Evolutionary conservation across 1,284 basidiomycete genomes (phyloP).

Genomic region (Tilletia caries): DNA sequence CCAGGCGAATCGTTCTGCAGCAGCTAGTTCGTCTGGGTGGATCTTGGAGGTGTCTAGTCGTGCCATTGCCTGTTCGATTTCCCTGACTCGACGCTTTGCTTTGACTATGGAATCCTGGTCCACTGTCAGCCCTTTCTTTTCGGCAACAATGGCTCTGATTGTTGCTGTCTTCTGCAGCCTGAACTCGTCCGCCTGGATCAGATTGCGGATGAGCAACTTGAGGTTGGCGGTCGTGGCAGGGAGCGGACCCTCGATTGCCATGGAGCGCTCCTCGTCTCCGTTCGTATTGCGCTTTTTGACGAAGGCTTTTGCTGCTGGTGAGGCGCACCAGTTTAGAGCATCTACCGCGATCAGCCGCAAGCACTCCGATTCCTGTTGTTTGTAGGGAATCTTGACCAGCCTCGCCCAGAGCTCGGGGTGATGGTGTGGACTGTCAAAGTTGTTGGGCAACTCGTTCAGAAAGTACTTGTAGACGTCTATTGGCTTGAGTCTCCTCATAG

Average conservation of each 20-base stretch:
- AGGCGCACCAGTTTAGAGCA: neutral
- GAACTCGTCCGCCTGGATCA: neutral
- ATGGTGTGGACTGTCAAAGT: neutral
- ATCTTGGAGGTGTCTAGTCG: no score
- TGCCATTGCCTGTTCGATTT: neutral
- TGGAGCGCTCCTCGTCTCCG: neutral
- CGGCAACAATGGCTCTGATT: neutral
- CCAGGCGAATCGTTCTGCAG: neutral
- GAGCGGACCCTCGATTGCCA: neutral
- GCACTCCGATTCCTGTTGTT: neutral
- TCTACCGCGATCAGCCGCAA: neutral
- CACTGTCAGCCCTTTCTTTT: neutral
- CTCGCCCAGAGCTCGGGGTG: conserved; percentile 2
- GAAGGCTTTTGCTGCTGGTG: neutral
- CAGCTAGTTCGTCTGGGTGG: neutral
- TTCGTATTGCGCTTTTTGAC: neutral
- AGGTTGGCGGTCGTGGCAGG: neutral
- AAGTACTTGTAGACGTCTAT: neutral
- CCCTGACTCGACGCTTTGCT: neutral
- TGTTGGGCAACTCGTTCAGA: neutral
- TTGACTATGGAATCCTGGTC: neutral
- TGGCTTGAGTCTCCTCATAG: neutral
- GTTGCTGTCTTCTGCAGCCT: neutral
- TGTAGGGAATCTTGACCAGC: neutral
- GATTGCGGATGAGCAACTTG: neutral